A percentile compares a stretch with the other conserved stretches of the same genome.
phyloP scores from a whole-genome alignment of 2,329 filamentous ascomycete species.

The Sclerotinia minor region DNA sequence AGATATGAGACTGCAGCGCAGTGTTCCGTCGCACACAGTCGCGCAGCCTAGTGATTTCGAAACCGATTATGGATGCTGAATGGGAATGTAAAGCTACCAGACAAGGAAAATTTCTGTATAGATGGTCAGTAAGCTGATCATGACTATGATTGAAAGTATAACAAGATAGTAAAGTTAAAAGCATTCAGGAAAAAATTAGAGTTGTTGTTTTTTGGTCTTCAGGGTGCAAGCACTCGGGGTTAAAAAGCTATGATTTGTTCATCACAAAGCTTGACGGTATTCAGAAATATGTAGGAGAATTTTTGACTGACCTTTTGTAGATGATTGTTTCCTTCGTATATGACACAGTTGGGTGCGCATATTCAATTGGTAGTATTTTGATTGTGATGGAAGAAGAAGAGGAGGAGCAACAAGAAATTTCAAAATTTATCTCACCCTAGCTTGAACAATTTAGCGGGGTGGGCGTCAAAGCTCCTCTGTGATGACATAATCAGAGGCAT shows the following conservation, averaged over 20 bases:
- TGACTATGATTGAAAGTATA: constrained; percentile 45
- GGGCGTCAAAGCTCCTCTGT: neutral
- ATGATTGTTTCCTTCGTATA: neutral
- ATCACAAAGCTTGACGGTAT: constrained; percentile 39
- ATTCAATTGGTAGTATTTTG: neutral
- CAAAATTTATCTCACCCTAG: neutral
- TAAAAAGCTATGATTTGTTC: constrained; percentile 45
- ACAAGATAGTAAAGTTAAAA: constrained; percentile 42
- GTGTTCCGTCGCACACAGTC: neutral
- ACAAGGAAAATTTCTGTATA: constrained; percentile 45
- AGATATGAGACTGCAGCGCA: neutral
- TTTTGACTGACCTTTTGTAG: constrained; percentile 34
- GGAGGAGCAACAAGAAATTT: neutral
- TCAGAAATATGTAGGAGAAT: constrained; percentile 22
- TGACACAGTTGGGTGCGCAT: no score
- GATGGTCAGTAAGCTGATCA: constrained; percentile 53
- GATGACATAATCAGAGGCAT: constrained; percentile 6
- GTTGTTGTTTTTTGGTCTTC: constrained; percentile 45
- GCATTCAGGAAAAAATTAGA: constrained; percentile 47
- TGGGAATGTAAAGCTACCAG: neutral
- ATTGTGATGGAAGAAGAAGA: neutral
- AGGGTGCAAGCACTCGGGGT: constrained; percentile 43
- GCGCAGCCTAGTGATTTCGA: neutral
- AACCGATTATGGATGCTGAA: neutral
- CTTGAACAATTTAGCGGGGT: neutral